phyloP scores from a whole-genome alignment of 108 stramenopile genomes.

The Skeletonema marinoi region DNA sequence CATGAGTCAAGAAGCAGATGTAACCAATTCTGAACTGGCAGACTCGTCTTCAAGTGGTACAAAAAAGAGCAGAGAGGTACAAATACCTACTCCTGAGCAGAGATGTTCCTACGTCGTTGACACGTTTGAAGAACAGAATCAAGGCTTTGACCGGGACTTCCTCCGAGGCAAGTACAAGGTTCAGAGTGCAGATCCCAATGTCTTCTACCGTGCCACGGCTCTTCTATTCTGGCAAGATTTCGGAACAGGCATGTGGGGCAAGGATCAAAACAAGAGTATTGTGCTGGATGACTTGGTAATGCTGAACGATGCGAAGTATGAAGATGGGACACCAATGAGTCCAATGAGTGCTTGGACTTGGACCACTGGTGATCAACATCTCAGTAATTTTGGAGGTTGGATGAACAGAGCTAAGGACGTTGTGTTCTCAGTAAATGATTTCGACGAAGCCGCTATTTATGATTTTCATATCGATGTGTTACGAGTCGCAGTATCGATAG shows the following conservation, averaged over 20 bases:
- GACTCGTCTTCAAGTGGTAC: not conserved
- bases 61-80: not conserved
- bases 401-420: conserved; percentile 58
- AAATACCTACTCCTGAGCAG: conserved; percentile 21
- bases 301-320: conserved; percentile 32
- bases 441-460: conserved; percentile 72
- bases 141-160: conserved; percentile 21
- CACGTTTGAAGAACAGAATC: conserved; percentile 35
- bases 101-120: conserved; percentile 51
- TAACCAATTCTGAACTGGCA: not conserved
- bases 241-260: conserved; percentile 37
- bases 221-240: conserved; percentile 66
- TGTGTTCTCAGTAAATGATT: conserved; percentile 71
- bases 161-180: conserved; percentile 37
- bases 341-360: conserved; percentile 61
- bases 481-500: conserved; percentile 61
- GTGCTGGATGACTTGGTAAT: conserved; percentile 32
- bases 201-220: conserved; percentile 66
- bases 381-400: conserved; percentile 70
- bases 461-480: conserved; percentile 71
- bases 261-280: conserved; percentile 16
- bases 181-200: conserved; percentile 50
- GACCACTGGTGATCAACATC: conserved; percentile 74
- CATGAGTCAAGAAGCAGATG: not conserved
- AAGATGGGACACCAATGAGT: conserved; percentile 41